These are phyloP conservation scores for Metarhizium guizhouense DNA, from an alignment of 2,329 filamentous ascomycete genomes.

Conservation along the genomic window DNA sequence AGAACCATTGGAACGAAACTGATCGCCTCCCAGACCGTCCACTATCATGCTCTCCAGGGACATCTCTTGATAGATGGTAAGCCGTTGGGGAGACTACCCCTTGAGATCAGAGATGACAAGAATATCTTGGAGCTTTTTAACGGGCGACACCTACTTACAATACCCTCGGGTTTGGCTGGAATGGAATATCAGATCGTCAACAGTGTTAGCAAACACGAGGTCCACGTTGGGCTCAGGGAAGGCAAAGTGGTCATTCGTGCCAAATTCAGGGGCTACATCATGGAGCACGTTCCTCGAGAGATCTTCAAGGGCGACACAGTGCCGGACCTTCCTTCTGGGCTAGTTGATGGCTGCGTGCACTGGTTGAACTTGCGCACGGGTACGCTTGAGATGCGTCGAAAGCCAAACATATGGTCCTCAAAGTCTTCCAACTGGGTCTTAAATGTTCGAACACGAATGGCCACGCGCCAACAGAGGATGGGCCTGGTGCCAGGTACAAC, in stretches of 20 bases:
- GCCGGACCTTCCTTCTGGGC: conserved; percentile 40
- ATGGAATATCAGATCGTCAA: conserved; percentile 40
- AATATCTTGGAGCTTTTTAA: conserved; percentile 44
- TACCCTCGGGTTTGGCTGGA: conserved; percentile 39
- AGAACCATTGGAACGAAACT: neutral
- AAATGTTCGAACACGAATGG: conserved; percentile 15
- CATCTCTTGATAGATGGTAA: conserved; percentile 27
- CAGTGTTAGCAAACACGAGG: conserved; percentile 10
- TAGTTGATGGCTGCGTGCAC: conserved; percentile 46
- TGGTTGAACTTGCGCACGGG: conserved; percentile 42
- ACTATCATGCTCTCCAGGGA: conserved; percentile 24
- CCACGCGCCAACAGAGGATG: conserved; percentile 6
- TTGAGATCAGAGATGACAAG: conserved; percentile 33
- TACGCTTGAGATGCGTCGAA: conserved; percentile 41
- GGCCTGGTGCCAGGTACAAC: neutral
- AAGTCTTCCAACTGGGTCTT: conserved; percentile 24
- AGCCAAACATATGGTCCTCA: conserved; percentile 21
- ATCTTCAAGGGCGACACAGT: conserved; percentile 15
- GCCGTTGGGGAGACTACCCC: conserved; percentile 37
- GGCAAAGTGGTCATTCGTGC: conserved; percentile 34
- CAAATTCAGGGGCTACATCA: conserved; percentile 5
- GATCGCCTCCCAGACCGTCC: conserved; percentile 14
- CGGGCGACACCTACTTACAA: conserved; percentile 38
- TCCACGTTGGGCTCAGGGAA: conserved; percentile 46
- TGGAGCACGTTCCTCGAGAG: conserved; percentile 25